Evolutionary conservation across 78 protist species (phyloP), one percentile per base, ranked within the genome.

Genomic region (Dictyostelium purpureum): DNA sequence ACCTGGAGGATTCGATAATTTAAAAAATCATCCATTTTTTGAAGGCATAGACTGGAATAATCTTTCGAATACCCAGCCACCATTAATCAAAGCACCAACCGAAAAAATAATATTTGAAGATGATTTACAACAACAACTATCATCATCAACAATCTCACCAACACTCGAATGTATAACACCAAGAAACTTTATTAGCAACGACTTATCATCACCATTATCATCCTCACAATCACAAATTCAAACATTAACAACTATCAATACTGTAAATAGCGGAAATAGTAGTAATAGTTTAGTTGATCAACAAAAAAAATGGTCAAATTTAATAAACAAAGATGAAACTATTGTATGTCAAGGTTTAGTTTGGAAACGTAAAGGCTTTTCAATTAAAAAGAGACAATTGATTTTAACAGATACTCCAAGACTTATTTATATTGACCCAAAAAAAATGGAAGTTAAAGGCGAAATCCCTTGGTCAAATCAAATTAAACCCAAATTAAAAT

Each of bases 21-120:
- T 96, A 26, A 95, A 92, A 43, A 47, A 47, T 47, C 98, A 96
- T 71, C 71, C 90, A 42, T 96, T 96, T 79, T 96, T 96, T 63
- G 24, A 47, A 14, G 90, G 81, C 31, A 24, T 96, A 56, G 69
- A 93, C 26, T 96, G 95, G 95, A 88, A 75, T 2, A 31, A 37
- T 16, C 73, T 96, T 7, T 21, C 40, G 18, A 59, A 10, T 2
- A 38, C 10, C 51, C 26, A 66, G 12, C 91, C 97, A 43, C 97
- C 97, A 56, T 40, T 67, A 26, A 75, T 96, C 42, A 43, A 37
- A 43, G 56, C 94, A 59, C 79, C 79, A 2, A 42, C 42, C 1
- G 90, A 77, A 40, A 66, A 73, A 43, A 57, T 87, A 18, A 42
- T 77, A 2, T 93, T 93, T 54, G 88, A 93, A 16, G 71, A 63